Conservation (phyloP, 108 stramenopile species). For the Pseudonitzschia multiseries region DNA sequence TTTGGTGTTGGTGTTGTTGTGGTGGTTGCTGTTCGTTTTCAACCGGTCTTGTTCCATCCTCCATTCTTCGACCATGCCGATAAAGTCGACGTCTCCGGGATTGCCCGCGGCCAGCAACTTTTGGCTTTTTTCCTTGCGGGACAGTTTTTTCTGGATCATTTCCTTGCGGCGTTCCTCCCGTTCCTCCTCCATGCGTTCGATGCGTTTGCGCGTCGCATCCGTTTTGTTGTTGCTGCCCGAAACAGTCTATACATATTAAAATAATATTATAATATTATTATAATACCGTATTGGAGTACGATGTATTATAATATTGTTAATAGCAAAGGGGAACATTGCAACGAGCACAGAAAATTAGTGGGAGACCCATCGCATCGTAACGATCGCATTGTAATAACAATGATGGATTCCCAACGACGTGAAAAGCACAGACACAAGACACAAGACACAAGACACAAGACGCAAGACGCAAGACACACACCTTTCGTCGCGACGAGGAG, state of each 20-base stretch:
- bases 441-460: too few species aligned
- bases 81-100: constrained; percentile 98
- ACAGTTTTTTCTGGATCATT: constrained; percentile 69
- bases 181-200: constrained; percentile 88
- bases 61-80: constrained; percentile 90
- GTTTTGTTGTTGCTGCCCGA: constrained; percentile 10
- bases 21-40: constrained; percentile 22
- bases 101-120: constrained; percentile 87
- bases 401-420: too few species aligned
- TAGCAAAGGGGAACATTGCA: too few species aligned
- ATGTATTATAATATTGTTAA: too few species aligned
- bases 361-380: too few species aligned
- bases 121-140: constrained; percentile 76
- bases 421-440: too few species aligned
- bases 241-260: constrained; percentile 13
- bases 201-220: constrained; percentile 69
- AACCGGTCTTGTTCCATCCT: constrained; percentile 54
- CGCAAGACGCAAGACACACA: too few species aligned
- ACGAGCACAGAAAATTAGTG: too few species aligned
- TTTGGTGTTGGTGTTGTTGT: not conserved
- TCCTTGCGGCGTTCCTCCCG: constrained; percentile 80
- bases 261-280: too few species aligned
- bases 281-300: too few species aligned
- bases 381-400: too few species aligned
- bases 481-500: too few species aligned